phyloP scores from a whole-genome alignment of 768 basidiomycete genomes.

The Grammothele lineata region DNA sequence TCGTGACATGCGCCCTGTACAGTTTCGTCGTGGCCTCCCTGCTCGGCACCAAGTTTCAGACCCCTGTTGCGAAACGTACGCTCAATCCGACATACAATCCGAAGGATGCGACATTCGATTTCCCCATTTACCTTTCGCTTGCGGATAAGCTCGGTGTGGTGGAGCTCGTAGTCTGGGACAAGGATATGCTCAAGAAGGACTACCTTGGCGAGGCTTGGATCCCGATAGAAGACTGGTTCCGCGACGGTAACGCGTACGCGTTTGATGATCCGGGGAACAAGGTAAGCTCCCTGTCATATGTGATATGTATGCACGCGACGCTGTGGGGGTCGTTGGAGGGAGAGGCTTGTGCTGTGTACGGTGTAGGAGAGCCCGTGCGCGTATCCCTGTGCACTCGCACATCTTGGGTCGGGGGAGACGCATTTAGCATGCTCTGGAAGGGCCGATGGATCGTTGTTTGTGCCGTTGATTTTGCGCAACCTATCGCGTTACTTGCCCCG shows the following conservation, averaged over 20 bases:
- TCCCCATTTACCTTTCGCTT: constrained; percentile 76
- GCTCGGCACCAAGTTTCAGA: constrained; percentile 56
- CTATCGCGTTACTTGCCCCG: no score
- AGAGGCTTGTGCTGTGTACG: no score
- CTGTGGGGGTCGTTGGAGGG: no score
- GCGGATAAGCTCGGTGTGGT: constrained; percentile 69
- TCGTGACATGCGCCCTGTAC: no score
- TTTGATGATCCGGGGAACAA: constrained; percentile 67
- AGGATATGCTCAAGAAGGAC: constrained; percentile 84
- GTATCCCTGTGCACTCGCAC: no score
- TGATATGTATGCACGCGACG: no score
- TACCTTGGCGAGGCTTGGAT: constrained; percentile 88
- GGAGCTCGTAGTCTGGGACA: constrained; percentile 92
- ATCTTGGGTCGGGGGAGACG: no score
- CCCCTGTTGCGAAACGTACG: constrained; percentile 71
- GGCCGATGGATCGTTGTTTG: no score
- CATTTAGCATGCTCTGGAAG: no score
- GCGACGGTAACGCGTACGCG: constrained; percentile 36
- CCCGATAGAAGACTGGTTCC: constrained; percentile 82
- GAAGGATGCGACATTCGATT: constrained; percentile 84
- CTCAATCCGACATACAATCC: constrained; percentile 61
- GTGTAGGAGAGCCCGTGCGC: no score
- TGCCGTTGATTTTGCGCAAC: no score
- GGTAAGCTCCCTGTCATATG: no score
- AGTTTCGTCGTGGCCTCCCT: constrained; percentile 72